Base-by-base conservation (phyloP, 768 basidiomycete species). In the Boletus rubescentipes region DNA sequence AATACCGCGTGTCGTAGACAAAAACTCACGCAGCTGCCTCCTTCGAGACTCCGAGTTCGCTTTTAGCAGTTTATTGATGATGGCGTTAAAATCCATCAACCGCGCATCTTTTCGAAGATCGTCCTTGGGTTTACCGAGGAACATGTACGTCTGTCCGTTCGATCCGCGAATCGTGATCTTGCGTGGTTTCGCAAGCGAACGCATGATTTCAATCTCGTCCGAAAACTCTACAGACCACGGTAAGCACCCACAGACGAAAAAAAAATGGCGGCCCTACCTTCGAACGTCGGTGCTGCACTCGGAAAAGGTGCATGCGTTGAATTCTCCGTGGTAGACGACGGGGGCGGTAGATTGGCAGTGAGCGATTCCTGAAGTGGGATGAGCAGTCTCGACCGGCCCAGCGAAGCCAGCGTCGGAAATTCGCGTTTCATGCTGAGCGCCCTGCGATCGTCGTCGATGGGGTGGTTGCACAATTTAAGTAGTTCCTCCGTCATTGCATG, bases 41-140 rank as follows among this genome's bases (percentile, higher is more conserved):
- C 90, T 78, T 60, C 97, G 84, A 26, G 96, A 93, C 54, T 98
- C 95, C 0, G 94, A 93, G 62, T 95, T 93, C 6, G 91, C 85
- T 67, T 95, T 96, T 49, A 99, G 77, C 8, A 98, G 73, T 67
- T 96, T 98, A 73, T 98, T 98, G 73, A 99, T 94, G 71, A 99
- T 94, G 4, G 90, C 83, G 64, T 98, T 95, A 73, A 98, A 92
- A 66, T 98, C 97, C 96, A 98, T 98, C 49, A 99, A 71, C 6
- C 97, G 82, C 0, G 94, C 95, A 64, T 99, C 97, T 75, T 99
- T 99, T 36, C 97, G 82, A 31, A 99, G 77, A 72, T 99, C 97
- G 67, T 99, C 97, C 70, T 93, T 93, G 9, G 96, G 96, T 69
- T 99, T 99, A 48, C 91, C 92, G 8, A 99, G 78, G 76, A 98